Conservation (phyloP, 177 flowering plant species). For the Vitis hybrid region DNA sequence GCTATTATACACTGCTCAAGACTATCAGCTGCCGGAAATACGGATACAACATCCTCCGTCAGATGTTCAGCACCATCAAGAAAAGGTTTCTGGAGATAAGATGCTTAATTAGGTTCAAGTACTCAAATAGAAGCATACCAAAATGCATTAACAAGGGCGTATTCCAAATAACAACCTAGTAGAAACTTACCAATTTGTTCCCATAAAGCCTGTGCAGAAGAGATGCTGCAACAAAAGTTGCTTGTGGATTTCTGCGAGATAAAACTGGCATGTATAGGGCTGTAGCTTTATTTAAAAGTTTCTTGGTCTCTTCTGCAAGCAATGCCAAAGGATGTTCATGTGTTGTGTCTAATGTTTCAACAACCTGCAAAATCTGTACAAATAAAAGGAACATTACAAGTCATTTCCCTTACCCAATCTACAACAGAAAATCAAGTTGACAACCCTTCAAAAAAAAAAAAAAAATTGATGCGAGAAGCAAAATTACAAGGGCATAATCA, state of each 20-base stretch:
- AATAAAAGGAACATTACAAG: slow-evolving; percentile 11
- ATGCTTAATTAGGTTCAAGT: slow-evolving; percentile 13
- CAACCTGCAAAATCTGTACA: slow-evolving; percentile 56
- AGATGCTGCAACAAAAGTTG: slow-evolving; percentile 70
- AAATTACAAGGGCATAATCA: neutral
- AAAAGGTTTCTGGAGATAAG: slow-evolving; percentile 80
- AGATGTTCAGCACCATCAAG: slow-evolving; percentile 84
- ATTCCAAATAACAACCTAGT: neutral
- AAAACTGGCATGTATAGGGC: slow-evolving; percentile 69
- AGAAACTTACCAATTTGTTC: slow-evolving; percentile 70
- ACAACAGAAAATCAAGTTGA: neutral
- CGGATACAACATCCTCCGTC: slow-evolving; percentile 91
- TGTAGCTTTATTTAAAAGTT: slow-evolving; percentile 69
- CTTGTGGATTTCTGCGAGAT: slow-evolving; percentile 72
- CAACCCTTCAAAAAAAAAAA: too few species aligned
- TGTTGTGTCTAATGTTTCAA: slow-evolving; percentile 54
- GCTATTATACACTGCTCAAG: slow-evolving; percentile 74
- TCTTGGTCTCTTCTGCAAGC: slow-evolving; percentile 82
- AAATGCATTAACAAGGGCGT: neutral
- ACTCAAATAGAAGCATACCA: neutral
- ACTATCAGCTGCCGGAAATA: slow-evolving; percentile 88
- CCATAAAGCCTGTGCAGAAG: slow-evolving; percentile 92
- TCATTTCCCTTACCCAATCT: neutral
- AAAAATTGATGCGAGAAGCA: neutral
- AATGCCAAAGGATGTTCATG: slow-evolving; percentile 75